Evolutionary conservation across 169 alveolate species (phyloP).

Genomic region (Eimeria acervulina): DNA sequence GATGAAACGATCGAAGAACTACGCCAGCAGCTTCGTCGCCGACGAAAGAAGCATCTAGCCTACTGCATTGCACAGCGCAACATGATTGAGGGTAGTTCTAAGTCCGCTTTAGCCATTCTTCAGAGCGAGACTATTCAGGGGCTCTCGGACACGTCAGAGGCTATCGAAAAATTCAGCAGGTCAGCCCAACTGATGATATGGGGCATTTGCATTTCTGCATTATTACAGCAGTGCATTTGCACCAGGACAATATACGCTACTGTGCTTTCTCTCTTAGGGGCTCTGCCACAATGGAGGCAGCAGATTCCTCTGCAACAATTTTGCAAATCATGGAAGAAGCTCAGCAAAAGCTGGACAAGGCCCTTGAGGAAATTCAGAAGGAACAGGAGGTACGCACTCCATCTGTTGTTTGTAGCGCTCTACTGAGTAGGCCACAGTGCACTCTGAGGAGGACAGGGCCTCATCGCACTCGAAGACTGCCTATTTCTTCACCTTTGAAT

Average conservation of each 20-base stretch:
- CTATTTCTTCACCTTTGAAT: not conserved
- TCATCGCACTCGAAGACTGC: not conserved
- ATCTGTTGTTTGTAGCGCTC: not conserved
- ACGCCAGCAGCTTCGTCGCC: conserved; percentile 65
- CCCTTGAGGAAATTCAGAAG: conserved; percentile 44
- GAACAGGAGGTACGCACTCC: conserved; percentile 51
- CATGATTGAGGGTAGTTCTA: conserved; percentile 1
- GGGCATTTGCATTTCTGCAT: not conserved
- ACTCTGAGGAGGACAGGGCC: not conserved
- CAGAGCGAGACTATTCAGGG: conserved; percentile 50
- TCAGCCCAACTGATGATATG: not conserved
- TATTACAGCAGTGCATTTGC: not conserved
- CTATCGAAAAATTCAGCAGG: conserved; percentile 47
- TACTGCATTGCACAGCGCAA: conserved; percentile 38
- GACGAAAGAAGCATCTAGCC: conserved; percentile 48
- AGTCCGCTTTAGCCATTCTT: conserved; percentile 1
- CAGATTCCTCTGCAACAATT: not conserved
- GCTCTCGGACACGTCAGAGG: conserved; percentile 21
- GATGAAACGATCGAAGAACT: conserved; percentile 37
- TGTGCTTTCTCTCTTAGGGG: conserved; percentile 53
- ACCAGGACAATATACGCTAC: not conserved
- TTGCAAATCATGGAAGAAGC: conserved; percentile 15
- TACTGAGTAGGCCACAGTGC: not conserved
- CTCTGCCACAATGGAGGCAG: conserved; percentile 37
- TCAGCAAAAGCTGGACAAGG: conserved; percentile 42